Conservation (phyloP, 768 basidiomycete genomes). For the Tricholoma sp. region DNA sequence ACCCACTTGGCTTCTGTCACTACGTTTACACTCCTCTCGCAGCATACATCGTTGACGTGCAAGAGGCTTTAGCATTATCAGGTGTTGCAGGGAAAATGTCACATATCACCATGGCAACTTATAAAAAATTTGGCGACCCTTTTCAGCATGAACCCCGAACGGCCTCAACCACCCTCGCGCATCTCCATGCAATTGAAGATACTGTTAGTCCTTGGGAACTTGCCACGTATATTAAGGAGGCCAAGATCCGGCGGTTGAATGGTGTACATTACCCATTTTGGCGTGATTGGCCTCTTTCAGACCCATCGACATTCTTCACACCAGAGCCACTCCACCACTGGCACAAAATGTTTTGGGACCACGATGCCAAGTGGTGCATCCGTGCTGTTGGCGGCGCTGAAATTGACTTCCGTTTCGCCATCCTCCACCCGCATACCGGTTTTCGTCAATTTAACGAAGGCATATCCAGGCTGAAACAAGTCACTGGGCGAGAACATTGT, state of each 20-base stretch:
- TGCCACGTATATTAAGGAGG: constrained; percentile 15
- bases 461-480: constrained; percentile 34
- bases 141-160: constrained; percentile 22
- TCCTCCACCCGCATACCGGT: constrained; percentile 31
- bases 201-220: constrained; percentile 20
- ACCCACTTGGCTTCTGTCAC: constrained; percentile 19
- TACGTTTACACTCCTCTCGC: constrained; percentile 24
- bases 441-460: constrained; percentile 35
- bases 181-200: constrained; percentile 10
- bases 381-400: constrained; percentile 23
- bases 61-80: constrained; percentile 24
- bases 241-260: constrained; percentile 21
- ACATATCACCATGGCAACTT: constrained; percentile 23
- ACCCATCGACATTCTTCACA: constrained; percentile 28
- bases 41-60: constrained; percentile 28
- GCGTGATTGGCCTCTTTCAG: constrained; percentile 28
- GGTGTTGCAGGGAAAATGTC: constrained; percentile 26
- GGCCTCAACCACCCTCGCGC: constrained; percentile 14
- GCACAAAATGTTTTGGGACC: constrained; percentile 34
- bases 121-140: constrained; percentile 25
- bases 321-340: constrained; percentile 35
- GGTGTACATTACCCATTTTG: constrained; percentile 33
- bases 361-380: constrained; percentile 35
- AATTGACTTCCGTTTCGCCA: constrained; percentile 30
- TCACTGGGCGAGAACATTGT: too few species aligned